Conservation (phyloP, 768 basidiomycete species). For the Suillus americanus region DNA sequence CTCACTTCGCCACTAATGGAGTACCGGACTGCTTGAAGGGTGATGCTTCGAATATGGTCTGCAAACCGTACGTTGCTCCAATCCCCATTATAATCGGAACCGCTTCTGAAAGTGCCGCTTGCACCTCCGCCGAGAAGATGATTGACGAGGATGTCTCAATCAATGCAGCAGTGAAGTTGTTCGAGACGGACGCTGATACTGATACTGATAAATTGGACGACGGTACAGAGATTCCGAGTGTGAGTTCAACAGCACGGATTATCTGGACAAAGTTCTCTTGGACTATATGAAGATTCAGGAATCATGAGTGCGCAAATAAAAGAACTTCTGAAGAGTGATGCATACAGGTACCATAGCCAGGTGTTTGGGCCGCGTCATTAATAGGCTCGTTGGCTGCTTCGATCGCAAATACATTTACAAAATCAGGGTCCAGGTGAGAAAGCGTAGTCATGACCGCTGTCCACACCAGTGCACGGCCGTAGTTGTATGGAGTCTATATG, state of each 20-base stretch:
- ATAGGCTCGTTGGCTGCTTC: slow-evolving; percentile 80
- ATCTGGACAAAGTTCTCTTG: slow-evolving; percentile 68
- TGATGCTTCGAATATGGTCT: slow-evolving; percentile 21
- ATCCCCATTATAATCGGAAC: slow-evolving; percentile 37
- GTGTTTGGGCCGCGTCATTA: slow-evolving; percentile 67
- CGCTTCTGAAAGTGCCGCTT: slow-evolving; percentile 33
- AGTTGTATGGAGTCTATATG: slow-evolving; percentile 64
- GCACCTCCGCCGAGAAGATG: slow-evolving; percentile 31
- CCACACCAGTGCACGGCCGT: slow-evolving; percentile 79
- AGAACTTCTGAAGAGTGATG: slow-evolving; percentile 2
- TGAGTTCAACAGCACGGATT: slow-evolving; percentile 63
- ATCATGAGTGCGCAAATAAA: slow-evolving; percentile 1
- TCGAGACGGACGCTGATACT: slow-evolving; percentile 17
- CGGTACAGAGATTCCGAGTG: slow-evolving; percentile 51
- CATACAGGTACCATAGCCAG: slow-evolving; percentile 70
- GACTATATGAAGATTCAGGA: slow-evolving; percentile 38
- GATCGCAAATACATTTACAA: slow-evolving; percentile 64
- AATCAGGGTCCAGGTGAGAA: slow-evolving; percentile 67
- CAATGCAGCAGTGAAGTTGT: slow-evolving; percentile 39
- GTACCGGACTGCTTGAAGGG: slow-evolving; percentile 18
- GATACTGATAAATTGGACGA: slow-evolving; percentile 9
- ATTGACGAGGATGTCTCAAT: slow-evolving; percentile 14
- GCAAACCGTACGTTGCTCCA: slow-evolving; percentile 19
- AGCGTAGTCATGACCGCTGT: slow-evolving; percentile 76
- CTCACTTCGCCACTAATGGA: slow-evolving; percentile 41